A percentile compares a stretch with the other conserved stretches of the same genome.
phyloP scores from a whole-genome alignment of 176 grass and related monocot genomes.

The Oryza rufipogon region DNA sequence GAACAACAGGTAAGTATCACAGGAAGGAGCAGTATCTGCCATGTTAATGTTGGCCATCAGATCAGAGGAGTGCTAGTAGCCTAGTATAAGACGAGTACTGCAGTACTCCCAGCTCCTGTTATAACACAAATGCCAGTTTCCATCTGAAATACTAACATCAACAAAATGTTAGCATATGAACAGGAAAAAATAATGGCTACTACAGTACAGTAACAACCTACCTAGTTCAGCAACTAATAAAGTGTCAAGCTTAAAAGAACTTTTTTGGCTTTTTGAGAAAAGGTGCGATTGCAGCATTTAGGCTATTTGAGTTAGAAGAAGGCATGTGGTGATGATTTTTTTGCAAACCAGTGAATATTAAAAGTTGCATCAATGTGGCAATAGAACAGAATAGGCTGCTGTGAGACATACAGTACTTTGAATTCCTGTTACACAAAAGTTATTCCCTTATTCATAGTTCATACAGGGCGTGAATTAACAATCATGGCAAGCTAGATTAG shows the following conservation, averaged over 20 bases:
- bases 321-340: no score
- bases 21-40: conserved; percentile 26
- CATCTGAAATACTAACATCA: neutral
- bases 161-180: neutral
- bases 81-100: neutral
- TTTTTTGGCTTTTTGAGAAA: conserved; percentile 2
- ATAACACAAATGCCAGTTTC: neutral
- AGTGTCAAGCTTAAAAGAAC: neutral
- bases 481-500: no score
- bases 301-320: no score
- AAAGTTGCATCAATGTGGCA: no score
- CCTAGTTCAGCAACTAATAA: neutral
- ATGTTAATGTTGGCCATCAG: conserved; percentile 17
- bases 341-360: no score
- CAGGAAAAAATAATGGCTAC: neutral
- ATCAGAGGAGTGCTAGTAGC: neutral
- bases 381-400: no score
- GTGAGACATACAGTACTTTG: no score
- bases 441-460: no score
- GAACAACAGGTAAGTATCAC: conserved; percentile 57
- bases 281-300: neutral
- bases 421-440: no score
- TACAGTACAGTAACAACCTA: neutral
- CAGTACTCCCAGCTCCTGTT: conserved; percentile 3
- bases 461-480: no score